Conservation (phyloP, 2,329 filamentous ascomycete species). For the Thelonectria rubi region DNA sequence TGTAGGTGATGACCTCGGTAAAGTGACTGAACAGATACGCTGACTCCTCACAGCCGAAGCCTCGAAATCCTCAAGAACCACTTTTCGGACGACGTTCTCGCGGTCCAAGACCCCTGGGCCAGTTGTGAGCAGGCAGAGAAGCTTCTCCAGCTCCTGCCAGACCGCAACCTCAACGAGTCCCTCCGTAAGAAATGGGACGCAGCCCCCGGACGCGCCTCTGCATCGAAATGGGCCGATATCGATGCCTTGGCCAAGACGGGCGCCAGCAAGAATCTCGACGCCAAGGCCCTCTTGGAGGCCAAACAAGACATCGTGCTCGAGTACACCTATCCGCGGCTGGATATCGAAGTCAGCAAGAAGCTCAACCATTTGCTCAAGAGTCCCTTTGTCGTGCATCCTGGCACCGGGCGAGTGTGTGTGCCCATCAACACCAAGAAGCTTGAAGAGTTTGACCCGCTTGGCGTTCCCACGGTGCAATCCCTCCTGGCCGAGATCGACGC, state of each 20-base stretch:
- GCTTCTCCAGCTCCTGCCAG: conserved; percentile 85
- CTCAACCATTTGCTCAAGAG: conserved; percentile 97
- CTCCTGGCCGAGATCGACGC: conserved; percentile 86
- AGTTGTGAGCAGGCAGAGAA: conserved; percentile 75
- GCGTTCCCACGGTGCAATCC: conserved; percentile 87
- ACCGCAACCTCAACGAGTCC: conserved; percentile 78
- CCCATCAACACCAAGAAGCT: conserved; percentile 81
- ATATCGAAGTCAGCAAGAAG: conserved; percentile 97
- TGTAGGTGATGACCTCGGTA: conserved; percentile 56
- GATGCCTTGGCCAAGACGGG: conserved; percentile 83
- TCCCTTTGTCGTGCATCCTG: conserved; percentile 95
- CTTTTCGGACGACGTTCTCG: conserved; percentile 84
- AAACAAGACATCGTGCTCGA: conserved; percentile 97
- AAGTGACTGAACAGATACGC: conserved; percentile 6
- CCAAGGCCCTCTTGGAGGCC: conserved; percentile 79
- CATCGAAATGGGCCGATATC: conserved; percentile 93
- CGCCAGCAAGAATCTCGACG: conserved; percentile 75
- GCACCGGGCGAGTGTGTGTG: conserved; percentile 93
- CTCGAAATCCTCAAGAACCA: conserved; percentile 84
- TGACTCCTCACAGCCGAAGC: conserved; percentile 68
- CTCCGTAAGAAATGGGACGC: conserved; percentile 92
- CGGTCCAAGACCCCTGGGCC: conserved; percentile 86
- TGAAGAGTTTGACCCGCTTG: conserved; percentile 86
- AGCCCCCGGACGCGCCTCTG: conserved; percentile 77
- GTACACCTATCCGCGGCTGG: conserved; percentile 96